Percentiles rank a stretch among this genome's conserved stretches.
phyloP scores from a whole-genome alignment of 306 rosid species.

The Amphicarpaea edgeworthii region DNA sequence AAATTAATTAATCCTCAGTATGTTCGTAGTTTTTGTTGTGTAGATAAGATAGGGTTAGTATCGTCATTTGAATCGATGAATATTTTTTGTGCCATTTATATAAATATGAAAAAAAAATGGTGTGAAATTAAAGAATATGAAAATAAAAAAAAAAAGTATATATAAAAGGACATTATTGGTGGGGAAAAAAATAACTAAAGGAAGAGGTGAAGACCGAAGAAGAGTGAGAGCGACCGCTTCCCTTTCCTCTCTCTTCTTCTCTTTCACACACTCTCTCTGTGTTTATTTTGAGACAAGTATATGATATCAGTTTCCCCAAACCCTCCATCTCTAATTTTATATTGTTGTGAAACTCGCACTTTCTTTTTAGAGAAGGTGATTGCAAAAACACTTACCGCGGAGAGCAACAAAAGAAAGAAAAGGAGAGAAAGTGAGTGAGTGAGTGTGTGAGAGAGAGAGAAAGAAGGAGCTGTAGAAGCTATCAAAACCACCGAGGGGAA shows the following conservation, averaged over 20 bases:
- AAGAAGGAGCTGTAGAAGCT: conserved; percentile 58
- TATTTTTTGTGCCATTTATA: conserved; percentile 31
- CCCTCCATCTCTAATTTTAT: conserved; percentile 57
- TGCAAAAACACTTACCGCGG: conserved; percentile 59
- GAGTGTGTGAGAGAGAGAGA: conserved; percentile 36
- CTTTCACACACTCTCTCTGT: conserved; percentile 25
- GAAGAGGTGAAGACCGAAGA: conserved; percentile 50
- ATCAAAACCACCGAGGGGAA: conserved; percentile 72
- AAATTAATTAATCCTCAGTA: background rate
- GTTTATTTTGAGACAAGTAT: conserved; percentile 67
- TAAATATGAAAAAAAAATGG: background rate
- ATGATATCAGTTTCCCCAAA: conserved; percentile 57
- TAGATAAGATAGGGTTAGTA: conserved; percentile 35
- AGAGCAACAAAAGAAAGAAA: conserved; percentile 52
- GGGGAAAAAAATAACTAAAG: conserved; percentile 55
- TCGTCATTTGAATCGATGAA: conserved; percentile 42
- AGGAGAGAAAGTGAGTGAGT: conserved; percentile 48
- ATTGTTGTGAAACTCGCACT: conserved; percentile 43
- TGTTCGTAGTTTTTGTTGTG: conserved; percentile 28
- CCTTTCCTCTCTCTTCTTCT: conserved; percentile 53
- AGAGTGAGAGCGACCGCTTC: conserved; percentile 70
- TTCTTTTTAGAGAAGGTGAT: conserved; percentile 70
- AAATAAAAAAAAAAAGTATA: conserved; percentile 46
- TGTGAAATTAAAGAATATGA: conserved; percentile 31
- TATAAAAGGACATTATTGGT: conserved; percentile 57